Evolutionary conservation across 495 filamentous ascomycete genomes (phyloP), one percentile per base, ranked within the genome.

Genomic region (Geoglossum glabrum): DNA sequence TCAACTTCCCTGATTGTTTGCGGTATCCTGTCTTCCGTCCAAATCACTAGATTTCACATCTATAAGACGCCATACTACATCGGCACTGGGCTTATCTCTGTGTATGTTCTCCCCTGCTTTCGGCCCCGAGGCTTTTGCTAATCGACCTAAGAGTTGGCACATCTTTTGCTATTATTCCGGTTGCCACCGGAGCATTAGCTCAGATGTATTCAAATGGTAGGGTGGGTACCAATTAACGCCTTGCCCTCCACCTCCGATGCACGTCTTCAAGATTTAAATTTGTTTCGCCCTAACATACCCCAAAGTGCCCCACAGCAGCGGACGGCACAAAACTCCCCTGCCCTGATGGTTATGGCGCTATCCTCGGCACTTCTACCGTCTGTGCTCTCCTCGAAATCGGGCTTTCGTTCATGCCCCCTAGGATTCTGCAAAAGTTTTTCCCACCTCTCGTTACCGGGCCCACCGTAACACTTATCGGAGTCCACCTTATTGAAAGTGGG

Each of bases 1-100:
- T 94, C 88, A 1, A 90, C 88, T 4, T 86, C 88, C 0, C 70
- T 95, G 64, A 92, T 96, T 58, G 85, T 90, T 27, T 87, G 81
- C 26, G 90, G 90, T 19, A 71, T 90, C 26, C 73, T 94, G 27
- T 88, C 85, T 9, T 74, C 77, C 17, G 73, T 95, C 25, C 88
- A 95, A 65, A 92, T 95, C 69, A 84, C 82, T 2, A 72, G 90
- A n/a, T 84, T 94, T 63, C 85, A 86, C 64, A 80, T 95, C 57
- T 78, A 74, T 49, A 79, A 77, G 57, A 93, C 87, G 5, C 84
- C 82, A 56, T 93, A 94, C 68, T 92, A 83, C 61, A 68, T 95
- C 61, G 88, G 90, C 36, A 95, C 90, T 0, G 90, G 90, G 1
- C 69, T 95, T 49, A 85, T 95, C 57, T 90, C 85, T 0, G 87